Base-by-base conservation (phyloP, 2,329 filamentous ascomycete genomes). In the Penicillium sp. region DNA sequence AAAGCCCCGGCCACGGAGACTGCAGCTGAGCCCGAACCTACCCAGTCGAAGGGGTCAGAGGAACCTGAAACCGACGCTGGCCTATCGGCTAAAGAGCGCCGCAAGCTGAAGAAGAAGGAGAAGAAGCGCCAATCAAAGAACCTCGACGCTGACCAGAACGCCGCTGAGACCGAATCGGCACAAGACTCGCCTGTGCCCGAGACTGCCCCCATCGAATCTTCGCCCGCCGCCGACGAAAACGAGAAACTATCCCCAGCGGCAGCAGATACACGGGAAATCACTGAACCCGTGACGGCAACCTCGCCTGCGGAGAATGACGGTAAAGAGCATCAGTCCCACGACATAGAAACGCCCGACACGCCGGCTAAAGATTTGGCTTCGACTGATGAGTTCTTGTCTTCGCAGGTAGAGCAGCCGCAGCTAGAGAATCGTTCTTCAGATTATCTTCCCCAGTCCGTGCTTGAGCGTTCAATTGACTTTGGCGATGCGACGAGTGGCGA, bases 41-140 rank as follows among this genome's bases (percentile, higher is more conserved):
- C 24, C 27, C 6, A 32, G 4, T 29, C 47, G 2, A 47, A 49
- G 6, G 55, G 50, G 9, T 18, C 27, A n/a, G 42, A 53, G 27
- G 50, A 56, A 18, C 43, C 53, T 2, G 59, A 62, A 37, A 46
- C 54, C 12, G 60, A 66, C 29, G 61, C 63, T 24, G 63, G 59
- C 53, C 66, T 66, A 55, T 63, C 68, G 6, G 55, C 66, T 32
- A 66, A 72, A 43, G 61, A 63, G 48, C 75, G 72, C 53, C 72
- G 75, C 58, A 79, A 77, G 55, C 72, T 66, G 9, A 78, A 78
- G 56, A 76, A 77, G 55, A 77, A 78, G 50, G 72, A 74, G 27
- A 71, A 69, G 53, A 68, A 64, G 52, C 65, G 62, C 40, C 62
- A 66, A 33, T 70, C 67, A 13, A 66, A 68, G 45, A 62, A 49